Conservation (phyloP, 2,329 filamentous ascomycete species). For the Diplodia scrobiculata region DNA sequence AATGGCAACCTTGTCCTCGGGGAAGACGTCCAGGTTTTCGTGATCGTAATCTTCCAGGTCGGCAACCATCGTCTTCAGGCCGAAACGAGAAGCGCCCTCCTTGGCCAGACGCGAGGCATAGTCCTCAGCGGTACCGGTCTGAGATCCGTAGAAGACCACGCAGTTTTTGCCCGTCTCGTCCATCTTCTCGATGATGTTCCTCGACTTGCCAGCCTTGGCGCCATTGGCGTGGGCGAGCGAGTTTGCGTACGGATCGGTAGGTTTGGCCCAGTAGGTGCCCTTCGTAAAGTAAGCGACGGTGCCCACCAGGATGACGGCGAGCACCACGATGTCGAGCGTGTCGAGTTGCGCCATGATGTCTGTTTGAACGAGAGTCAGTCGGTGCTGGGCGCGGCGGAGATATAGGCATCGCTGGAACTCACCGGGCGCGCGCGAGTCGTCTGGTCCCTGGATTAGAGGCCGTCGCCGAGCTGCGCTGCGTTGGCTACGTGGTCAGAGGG, state of each 20-base stretch:
- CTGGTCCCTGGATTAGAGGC: slow-evolving; percentile 7
- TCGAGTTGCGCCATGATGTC: slow-evolving; percentile 88
- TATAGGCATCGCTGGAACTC: slow-evolving; percentile 24
- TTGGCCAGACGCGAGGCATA: slow-evolving; percentile 95
- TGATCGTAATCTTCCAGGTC: slow-evolving; percentile 98
- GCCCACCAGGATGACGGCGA: slow-evolving; percentile 78
- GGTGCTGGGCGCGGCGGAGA: neutral
- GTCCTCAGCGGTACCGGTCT: slow-evolving; percentile 97
- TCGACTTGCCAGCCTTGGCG: slow-evolving; percentile 77
- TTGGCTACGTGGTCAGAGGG: slow-evolving; percentile 27
- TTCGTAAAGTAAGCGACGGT: slow-evolving; percentile 97
- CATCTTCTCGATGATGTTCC: slow-evolving; percentile 94
- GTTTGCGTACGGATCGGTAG: slow-evolving; percentile 83
- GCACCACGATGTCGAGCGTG: slow-evolving; percentile 90
- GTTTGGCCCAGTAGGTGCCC: slow-evolving; percentile 86
- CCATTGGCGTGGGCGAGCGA: slow-evolving; percentile 68
- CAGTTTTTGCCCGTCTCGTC: slow-evolving; percentile 95
- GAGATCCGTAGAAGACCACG: slow-evolving; percentile 96
- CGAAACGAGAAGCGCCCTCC: slow-evolving; percentile 94
- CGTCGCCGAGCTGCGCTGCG: neutral
- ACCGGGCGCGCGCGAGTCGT: slow-evolving; percentile 2
- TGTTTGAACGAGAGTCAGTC: slow-evolving; percentile 49
- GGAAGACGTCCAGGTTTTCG: slow-evolving; percentile 86
- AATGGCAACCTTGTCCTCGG: slow-evolving; percentile 87
- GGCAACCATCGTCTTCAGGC: slow-evolving; percentile 96